A percentile compares a stretch with the other conserved stretches of the same genome.
Conservation (phyloP, 1,139 yeast species). For the Ogataea hybrid region DNA sequence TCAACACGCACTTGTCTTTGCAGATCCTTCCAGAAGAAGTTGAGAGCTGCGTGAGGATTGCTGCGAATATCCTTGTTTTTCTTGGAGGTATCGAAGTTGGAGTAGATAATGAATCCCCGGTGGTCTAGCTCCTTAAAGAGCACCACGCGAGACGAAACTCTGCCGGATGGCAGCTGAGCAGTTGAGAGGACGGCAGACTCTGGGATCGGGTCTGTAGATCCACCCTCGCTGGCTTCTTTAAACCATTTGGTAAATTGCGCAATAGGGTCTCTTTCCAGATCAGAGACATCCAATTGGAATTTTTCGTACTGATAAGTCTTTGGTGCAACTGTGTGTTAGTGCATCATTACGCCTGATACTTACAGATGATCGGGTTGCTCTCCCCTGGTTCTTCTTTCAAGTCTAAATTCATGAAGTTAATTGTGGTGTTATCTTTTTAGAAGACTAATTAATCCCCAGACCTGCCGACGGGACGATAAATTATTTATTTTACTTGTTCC, state of each 20-base stretch:
- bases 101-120: constrained; percentile 82
- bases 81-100: constrained; percentile 88
- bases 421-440: constrained; percentile 4
- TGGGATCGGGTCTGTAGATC: constrained; percentile 57
- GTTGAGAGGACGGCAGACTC: constrained; percentile 84
- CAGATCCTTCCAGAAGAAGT: constrained; percentile 89
- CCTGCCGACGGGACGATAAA: constrained; percentile 4
- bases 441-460: not conserved
- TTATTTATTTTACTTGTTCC: constrained; percentile 1
- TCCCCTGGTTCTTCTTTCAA: constrained; percentile 15
- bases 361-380: constrained; percentile 31
- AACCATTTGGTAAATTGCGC: constrained; percentile 84
- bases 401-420: constrained; percentile 27
- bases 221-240: constrained; percentile 62
- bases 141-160: constrained; percentile 81
- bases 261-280: constrained; percentile 62
- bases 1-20: constrained; percentile 95
- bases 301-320: constrained; percentile 86
- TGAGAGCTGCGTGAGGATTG: constrained; percentile 78
- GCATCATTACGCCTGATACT: constrained; percentile 7
- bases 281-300: constrained; percentile 52
- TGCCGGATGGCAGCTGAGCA: constrained; percentile 81
- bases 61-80: constrained; percentile 67
- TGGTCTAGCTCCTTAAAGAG: constrained; percentile 85
- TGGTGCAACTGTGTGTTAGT: constrained; percentile 56